phyloP scores from a whole-genome alignment of 2,329 filamentous ascomycete species.

The Pleurostoma richardsiae region DNA sequence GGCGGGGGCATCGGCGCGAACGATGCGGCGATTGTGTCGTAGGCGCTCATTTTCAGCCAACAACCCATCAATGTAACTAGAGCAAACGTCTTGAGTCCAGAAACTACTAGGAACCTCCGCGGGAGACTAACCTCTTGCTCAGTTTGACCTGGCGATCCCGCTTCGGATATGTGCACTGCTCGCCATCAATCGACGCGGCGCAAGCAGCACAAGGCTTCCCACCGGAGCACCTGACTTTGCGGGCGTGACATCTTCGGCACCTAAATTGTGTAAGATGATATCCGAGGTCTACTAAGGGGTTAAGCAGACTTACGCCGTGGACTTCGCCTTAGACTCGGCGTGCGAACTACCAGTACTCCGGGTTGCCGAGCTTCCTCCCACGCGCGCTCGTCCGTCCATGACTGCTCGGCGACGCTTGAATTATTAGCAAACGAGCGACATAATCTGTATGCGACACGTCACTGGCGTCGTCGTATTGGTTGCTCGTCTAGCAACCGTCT shows the following conservation, averaged over 20 bases:
- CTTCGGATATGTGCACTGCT: constrained; percentile 24
- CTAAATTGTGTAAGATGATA: constrained; percentile 16
- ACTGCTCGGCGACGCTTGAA: too few species aligned
- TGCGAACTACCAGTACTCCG: not conserved
- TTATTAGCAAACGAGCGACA: too few species aligned
- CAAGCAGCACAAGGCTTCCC: constrained; percentile 26
- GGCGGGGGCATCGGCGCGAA: not conserved
- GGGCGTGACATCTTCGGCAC: constrained; percentile 24
- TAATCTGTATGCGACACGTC: too few species aligned
- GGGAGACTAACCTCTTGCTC: constrained; percentile 19
- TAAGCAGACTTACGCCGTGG: constrained; percentile 8
- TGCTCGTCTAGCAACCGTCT: too few species aligned
- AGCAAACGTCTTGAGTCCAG: not conserved
- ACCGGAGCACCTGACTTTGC: constrained; percentile 27
- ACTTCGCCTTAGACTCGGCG: constrained; percentile 7
- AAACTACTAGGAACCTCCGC: not conserved
- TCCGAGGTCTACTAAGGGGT: not conserved
- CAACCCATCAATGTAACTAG: constrained; percentile 26
- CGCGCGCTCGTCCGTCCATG: too few species aligned
- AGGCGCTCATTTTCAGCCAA: constrained; percentile 26
- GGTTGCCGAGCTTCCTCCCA: not conserved
- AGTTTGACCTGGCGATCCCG: constrained; percentile 25
- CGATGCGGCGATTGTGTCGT: not conserved
- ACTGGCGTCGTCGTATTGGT: too few species aligned
- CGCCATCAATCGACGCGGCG: constrained; percentile 19